Conservation (phyloP, 352 stramenopile species). For the Blastocystis sp. region DNA sequence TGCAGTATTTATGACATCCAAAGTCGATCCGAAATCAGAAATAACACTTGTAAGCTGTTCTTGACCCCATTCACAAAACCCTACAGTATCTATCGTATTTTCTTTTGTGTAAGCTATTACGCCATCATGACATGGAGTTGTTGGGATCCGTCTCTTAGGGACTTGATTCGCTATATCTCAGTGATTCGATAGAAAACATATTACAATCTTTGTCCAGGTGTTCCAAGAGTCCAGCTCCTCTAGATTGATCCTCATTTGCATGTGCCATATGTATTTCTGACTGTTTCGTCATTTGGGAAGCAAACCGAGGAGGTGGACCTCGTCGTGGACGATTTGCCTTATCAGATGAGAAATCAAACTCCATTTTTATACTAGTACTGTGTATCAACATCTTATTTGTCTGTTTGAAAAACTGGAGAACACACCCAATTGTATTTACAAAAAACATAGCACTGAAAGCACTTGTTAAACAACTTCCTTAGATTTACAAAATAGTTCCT, state of each 20-base stretch:
- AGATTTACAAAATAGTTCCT: background rate
- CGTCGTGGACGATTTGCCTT: background rate
- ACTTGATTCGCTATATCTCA: background rate
- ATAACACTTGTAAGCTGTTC: background rate
- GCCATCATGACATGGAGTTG: background rate
- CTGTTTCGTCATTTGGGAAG: background rate
- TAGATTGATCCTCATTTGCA: background rate
- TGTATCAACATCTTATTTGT: too few species aligned
- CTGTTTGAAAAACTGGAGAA: background rate
- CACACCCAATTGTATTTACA: background rate
- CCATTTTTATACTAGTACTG: background rate
- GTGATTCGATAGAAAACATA: background rate
- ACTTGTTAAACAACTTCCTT: background rate
- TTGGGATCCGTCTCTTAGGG: background rate
- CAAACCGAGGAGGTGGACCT: background rate
- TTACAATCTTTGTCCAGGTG: background rate
- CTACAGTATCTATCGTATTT: background rate
- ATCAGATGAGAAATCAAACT: slow-evolving; percentile 57
- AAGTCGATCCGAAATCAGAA: background rate
- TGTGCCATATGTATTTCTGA: background rate
- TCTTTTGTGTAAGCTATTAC: slow-evolving; percentile 33
- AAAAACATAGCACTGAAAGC: slow-evolving; percentile 42
- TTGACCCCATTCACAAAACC: background rate
- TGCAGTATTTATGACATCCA: background rate
- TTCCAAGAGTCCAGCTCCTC: too few species aligned